A percentile compares a stretch with the other conserved stretches of the same genome.
Evolutionary conservation across 108 stramenopile genomes (phyloP).

Genomic region (Ochromonas danica): DNA sequence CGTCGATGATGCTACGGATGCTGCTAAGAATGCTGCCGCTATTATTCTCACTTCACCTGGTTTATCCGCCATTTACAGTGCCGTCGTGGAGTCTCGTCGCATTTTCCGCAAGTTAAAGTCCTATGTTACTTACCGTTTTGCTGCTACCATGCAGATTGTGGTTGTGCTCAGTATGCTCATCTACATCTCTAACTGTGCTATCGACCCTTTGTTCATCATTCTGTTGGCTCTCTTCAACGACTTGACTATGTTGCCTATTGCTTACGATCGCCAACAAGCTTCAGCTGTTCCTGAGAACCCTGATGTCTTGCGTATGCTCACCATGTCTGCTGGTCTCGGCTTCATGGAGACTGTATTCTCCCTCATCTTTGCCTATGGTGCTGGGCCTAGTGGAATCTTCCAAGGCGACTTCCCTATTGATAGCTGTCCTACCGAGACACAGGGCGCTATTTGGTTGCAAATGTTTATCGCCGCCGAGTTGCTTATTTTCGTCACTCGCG

Average conservation of each 20-base stretch:
- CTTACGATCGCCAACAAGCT: slow-evolving; percentile 35
- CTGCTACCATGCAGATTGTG: slow-evolving; percentile 41
- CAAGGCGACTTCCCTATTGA: neutral
- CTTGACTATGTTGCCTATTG: slow-evolving; percentile 29
- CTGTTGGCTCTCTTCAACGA: slow-evolving; percentile 39
- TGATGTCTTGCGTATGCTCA: slow-evolving; percentile 21
- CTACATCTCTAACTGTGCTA: slow-evolving; percentile 34
- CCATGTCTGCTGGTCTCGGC: slow-evolving; percentile 7
- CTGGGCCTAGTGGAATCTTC: slow-evolving; percentile 6
- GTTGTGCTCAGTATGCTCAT: slow-evolving; percentile 24
- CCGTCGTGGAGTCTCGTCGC: slow-evolving; percentile 67
- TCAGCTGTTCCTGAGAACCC: slow-evolving; percentile 23
- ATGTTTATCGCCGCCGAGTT: slow-evolving; percentile 42
- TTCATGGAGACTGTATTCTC: slow-evolving; percentile 21
- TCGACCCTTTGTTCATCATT: slow-evolving; percentile 60
- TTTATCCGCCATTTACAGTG: slow-evolving; percentile 66
- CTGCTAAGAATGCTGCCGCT: slow-evolving; percentile 79
- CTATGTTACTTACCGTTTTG: slow-evolving; percentile 75
- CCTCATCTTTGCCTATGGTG: slow-evolving; percentile 32
- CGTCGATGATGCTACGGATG: slow-evolving; percentile 81
- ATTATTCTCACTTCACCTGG: slow-evolving; percentile 77
- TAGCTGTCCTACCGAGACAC: neutral
- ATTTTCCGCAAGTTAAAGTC: slow-evolving; percentile 64
- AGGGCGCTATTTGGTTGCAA: slow-evolving; percentile 38
- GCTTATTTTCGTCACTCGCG: slow-evolving; percentile 46